These are phyloP conservation scores for Populus hybrid DNA, from an alignment of 441 rosid species.

Conservation along the genomic window DNA sequence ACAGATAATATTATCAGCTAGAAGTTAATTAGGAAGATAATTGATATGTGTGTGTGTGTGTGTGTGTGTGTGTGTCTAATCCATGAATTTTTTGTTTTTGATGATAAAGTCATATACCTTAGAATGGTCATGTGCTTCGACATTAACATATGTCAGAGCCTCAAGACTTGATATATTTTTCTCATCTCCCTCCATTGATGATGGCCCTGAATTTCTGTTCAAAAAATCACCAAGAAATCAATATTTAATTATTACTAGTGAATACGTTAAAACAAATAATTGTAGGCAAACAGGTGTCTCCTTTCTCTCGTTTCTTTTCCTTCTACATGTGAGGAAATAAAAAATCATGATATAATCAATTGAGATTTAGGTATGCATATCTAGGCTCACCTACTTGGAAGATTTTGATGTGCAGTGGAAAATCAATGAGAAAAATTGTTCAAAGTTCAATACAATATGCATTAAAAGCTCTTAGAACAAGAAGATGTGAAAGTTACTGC, in stretches of 20 bases:
- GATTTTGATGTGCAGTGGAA: neutral
- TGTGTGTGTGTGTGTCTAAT: neutral
- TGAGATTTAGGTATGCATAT: neutral
- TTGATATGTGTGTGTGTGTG: too few relatives aligned
- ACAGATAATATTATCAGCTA: neutral
- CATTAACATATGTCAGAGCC: slow-evolving; percentile 29
- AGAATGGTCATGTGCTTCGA: slow-evolving; percentile 30
- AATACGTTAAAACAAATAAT: neutral
- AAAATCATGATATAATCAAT: neutral
- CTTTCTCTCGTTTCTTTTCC: neutral
- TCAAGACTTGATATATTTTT: slow-evolving; percentile 33
- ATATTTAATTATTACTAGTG: neutral
- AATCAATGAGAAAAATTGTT: neutral
- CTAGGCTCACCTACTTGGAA: neutral
- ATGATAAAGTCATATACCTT: slow-evolving; percentile 30
- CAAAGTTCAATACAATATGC: neutral
- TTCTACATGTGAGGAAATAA: neutral
- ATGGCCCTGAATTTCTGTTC: slow-evolving; percentile 51
- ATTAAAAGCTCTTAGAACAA: neutral
- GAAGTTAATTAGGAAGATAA: neutral
- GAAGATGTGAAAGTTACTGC: neutral
- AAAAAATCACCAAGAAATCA: slow-evolving; percentile 9
- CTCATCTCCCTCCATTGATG: slow-evolving; percentile 42
- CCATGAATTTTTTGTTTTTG: slow-evolving; percentile 3
- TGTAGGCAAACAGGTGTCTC: neutral